Conservation (phyloP, 192 early-diverging fungal genomes). For the Thoreauomyces humboldtii region DNA sequence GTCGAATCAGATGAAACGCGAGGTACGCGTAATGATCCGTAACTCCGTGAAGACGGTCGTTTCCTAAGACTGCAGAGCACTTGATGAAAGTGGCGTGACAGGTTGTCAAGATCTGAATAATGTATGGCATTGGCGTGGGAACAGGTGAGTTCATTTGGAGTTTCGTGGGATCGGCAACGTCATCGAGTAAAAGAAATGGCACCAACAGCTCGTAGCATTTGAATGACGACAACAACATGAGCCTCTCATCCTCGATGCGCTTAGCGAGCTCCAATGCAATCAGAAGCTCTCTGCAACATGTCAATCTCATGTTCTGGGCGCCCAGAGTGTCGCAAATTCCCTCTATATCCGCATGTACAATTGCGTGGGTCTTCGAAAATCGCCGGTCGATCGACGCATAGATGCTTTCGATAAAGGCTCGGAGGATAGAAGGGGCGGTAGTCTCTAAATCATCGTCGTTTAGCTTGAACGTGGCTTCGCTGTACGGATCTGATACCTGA, state of each 20-base stretch:
- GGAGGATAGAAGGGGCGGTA: constrained; percentile 16
- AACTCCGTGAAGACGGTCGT: constrained; percentile 21
- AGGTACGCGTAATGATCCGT: constrained; percentile 31
- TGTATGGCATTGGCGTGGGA: constrained; percentile 13
- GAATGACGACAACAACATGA: constrained; percentile 23
- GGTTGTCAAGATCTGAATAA: constrained; percentile 7
- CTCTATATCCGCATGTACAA: constrained; percentile 22
- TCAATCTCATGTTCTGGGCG: constrained; percentile 25
- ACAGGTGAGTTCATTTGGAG: neutral
- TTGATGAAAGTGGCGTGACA: constrained; percentile 24
- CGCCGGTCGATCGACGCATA: constrained; percentile 30
- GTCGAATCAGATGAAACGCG: constrained; percentile 23
- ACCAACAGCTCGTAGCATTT: constrained; percentile 17
- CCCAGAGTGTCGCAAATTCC: constrained; percentile 20
- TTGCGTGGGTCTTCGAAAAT: constrained; percentile 19
- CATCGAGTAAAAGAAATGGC: constrained; percentile 7
- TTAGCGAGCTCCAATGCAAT: constrained; percentile 34
- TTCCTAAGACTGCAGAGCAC: constrained; percentile 21
- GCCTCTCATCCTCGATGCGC: constrained; percentile 19
- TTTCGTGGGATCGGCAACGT: constrained; percentile 10
- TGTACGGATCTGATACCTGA: neutral
- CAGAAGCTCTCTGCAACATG: constrained; percentile 15
- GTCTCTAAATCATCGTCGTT: constrained; percentile 10
- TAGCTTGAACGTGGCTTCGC: constrained; percentile 11
- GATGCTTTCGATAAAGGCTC: constrained; percentile 28